Evolutionary conservation across 2,329 filamentous ascomycete species (phyloP).

Genomic region (Paramyrothecium sp.): DNA sequence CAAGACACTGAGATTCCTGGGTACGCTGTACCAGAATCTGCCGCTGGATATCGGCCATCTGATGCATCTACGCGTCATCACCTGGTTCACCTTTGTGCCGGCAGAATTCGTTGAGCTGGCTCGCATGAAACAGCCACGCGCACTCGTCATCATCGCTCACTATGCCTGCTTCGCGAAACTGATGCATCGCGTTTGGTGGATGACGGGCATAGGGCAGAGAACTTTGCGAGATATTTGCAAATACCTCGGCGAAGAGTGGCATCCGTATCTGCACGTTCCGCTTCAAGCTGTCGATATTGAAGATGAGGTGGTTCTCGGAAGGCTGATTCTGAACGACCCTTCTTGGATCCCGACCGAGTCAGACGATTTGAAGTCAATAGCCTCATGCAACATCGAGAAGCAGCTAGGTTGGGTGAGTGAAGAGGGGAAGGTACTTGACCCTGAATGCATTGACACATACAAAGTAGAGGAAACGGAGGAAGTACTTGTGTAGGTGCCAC

Average conservation of each 20-base stretch:
- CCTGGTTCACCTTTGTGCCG: constrained; percentile 52
- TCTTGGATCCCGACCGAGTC: constrained; percentile 31
- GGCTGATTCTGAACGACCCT: constrained; percentile 42
- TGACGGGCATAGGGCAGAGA: constrained; percentile 41
- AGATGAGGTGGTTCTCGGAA: constrained; percentile 33
- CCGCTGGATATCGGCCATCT: constrained; percentile 39
- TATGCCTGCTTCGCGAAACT: constrained; percentile 51
- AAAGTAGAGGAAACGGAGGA: no score
- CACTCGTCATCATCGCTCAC: constrained; percentile 51
- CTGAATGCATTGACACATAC: constrained; percentile 4
- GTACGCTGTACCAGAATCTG: constrained; percentile 51
- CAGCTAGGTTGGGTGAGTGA: neutral
- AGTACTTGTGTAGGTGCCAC: no score
- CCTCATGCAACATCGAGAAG: neutral
- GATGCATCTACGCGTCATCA: constrained; percentile 48
- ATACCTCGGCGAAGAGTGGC: constrained; percentile 39
- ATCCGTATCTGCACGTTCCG: constrained; percentile 39
- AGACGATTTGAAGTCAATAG: constrained; percentile 8
- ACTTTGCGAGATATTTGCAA: constrained; percentile 43
- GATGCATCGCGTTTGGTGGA: constrained; percentile 46
- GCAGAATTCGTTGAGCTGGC: constrained; percentile 41
- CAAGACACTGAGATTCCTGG: constrained; percentile 45
- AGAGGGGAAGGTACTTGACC: constrained; percentile 16
- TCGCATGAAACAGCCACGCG: constrained; percentile 38
- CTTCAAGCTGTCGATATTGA: constrained; percentile 30